These are phyloP conservation scores for Theobroma grandiflorum DNA, from an alignment of 441 rosid genomes.

Conservation along the genomic window DNA sequence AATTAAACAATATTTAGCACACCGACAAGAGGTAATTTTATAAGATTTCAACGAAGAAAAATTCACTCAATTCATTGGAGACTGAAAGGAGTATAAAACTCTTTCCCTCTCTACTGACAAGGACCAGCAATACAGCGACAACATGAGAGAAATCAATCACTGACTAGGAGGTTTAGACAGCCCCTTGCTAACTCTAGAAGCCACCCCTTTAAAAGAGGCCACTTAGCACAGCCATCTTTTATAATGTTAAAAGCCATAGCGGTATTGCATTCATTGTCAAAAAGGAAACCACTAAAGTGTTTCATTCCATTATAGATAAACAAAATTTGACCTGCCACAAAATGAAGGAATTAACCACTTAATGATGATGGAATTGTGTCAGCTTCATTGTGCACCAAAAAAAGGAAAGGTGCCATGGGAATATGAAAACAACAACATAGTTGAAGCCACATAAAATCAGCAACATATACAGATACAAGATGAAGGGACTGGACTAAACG, in stretches of 20 bases:
- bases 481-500: background rate
- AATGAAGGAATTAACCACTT: background rate
- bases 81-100: background rate
- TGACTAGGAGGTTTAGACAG: too few species aligned
- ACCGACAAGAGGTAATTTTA: background rate
- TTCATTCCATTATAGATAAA: background rate
- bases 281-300: background rate
- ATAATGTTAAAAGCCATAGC: background rate
- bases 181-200: background rate
- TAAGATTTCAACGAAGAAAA: background rate
- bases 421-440: background rate
- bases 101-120: conserved; percentile 1
- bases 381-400: background rate
- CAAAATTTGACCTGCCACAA: background rate
- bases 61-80: background rate
- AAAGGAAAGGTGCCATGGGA: background rate
- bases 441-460: background rate
- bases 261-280: background rate
- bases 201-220: background rate
- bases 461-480: background rate
- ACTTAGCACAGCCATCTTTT: background rate
- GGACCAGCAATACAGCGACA: background rate
- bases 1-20: background rate
- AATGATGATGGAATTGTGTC: background rate
- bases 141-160: background rate